A percentile compares a stretch with the other conserved stretches of the same genome.
Evolutionary conservation across 306 rosid genomes (phyloP).

Genomic region (Crotalaria pallida): DNA sequence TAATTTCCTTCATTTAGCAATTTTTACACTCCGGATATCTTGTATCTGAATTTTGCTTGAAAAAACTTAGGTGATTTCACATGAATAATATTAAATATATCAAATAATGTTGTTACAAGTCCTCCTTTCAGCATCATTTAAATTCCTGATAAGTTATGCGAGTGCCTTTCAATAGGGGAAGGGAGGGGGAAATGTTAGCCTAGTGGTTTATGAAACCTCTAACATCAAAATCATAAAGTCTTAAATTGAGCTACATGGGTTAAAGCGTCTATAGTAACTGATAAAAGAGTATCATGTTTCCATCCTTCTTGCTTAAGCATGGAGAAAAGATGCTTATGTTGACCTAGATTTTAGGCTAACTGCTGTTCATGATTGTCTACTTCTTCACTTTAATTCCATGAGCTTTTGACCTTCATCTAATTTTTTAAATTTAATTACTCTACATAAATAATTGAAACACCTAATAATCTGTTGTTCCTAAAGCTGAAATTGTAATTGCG

Average conservation of each 20-base stretch:
- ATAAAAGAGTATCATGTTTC: background rate
- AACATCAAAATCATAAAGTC: background rate
- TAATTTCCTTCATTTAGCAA: conserved; percentile 5
- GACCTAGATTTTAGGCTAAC: background rate
- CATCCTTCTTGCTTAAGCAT: background rate
- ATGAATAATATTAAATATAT: background rate
- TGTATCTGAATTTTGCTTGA: conserved; percentile 9
- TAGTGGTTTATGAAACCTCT: background rate
- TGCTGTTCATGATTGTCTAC: background rate
- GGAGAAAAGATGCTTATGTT: conserved; percentile 2
- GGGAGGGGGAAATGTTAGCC: background rate
- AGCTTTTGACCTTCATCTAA: background rate
- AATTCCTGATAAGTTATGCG: background rate
- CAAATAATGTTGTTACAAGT: background rate
- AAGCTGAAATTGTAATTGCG: background rate
- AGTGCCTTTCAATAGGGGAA: background rate
- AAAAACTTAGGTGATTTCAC: conserved; percentile 6
- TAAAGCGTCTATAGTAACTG: background rate
- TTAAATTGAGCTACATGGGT: background rate
- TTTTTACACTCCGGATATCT: background rate
- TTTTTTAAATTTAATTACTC: background rate
- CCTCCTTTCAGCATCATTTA: conserved; percentile 7
- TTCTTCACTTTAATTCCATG: conserved; percentile 15
- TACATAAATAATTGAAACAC: background rate
- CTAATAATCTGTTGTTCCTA: no score